Base-by-base conservation (phyloP, 2,329 filamentous ascomycete species). In the Microsporum ferrugineum region DNA sequence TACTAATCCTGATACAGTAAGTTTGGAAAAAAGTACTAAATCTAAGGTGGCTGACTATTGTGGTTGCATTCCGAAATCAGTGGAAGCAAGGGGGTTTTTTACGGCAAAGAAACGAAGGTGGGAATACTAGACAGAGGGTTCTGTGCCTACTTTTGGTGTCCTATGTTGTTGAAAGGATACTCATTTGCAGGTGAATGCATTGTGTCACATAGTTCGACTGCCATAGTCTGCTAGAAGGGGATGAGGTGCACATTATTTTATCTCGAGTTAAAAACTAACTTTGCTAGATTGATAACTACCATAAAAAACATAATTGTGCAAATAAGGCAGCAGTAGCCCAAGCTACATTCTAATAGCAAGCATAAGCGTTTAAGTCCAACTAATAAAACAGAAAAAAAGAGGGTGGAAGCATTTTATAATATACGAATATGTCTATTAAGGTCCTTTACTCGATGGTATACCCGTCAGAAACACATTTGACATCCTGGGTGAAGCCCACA, bases 401-500 rank as follows among this genome's bases (percentile, higher is more conserved):
- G n/a, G 2, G n/a, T n/a, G 31, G 12, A 23, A 34, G 38, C 8
- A 36, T 6, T 41, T 41, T 57, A 29, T 43, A 29, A 29, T 43
- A 43, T 41, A 41, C 27, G 17, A 43, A 29, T 8, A 41, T 7
- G 8, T 57, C 12, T 41, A 31, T 2, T 17, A 57, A 57, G 23
- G 3, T 29, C 23, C 17, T 29, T 63, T 71, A 79, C 66, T 78
- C 76, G 65, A 79, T 78, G 43, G 72, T 62, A 70, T 74, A 78
- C 49, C 73, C 72, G 61, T 79, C 76, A 5, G 75, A 72, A 63
- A 75, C 68, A 53, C 74, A 76, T 65, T 74, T 76, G 58, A 78
- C 66, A 34, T 75, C 73, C 71, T 78, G 78, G 43, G 75, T 75
- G 67, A 76, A 79, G 3, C 70, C 70, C 38, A 77, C 71, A 34